Evolutionary conservation across 257 asterid species (phyloP).

Genomic region (Gardenia jasminoides): DNA sequence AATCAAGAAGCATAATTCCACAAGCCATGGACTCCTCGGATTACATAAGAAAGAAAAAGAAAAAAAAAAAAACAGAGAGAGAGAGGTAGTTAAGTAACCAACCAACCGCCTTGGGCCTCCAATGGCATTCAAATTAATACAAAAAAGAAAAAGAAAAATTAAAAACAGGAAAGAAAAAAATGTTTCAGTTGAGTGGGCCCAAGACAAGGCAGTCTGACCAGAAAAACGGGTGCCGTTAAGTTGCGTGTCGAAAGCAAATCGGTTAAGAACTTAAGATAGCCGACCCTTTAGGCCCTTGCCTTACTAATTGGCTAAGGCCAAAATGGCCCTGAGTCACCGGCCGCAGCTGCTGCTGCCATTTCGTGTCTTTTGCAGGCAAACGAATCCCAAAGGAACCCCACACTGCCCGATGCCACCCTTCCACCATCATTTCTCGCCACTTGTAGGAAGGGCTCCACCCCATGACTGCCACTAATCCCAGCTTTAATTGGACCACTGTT

Average conservation of each 20-base stretch:
- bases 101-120: no score
- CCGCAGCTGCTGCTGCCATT: no score
- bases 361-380: not conserved
- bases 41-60: no score
- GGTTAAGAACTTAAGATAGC: not conserved
- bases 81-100: no score
- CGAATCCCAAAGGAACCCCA: not conserved
- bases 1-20: no score
- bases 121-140: no score
- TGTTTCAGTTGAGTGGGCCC: not conserved
- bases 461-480: slow-evolving; percentile 13
- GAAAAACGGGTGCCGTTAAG: not conserved
- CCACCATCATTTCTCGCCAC: not conserved
- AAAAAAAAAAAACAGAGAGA: no score
- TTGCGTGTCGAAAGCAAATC: not conserved
- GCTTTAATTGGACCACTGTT: slow-evolving; percentile 3
- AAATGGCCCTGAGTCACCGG: no score
- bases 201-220: not conserved
- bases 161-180: no score
- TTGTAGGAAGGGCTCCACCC: not conserved
- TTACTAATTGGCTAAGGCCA: not conserved
- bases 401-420: not conserved
- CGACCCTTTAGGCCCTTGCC: no score
- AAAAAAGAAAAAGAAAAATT: no score
- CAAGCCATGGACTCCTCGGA: no score